phyloP scores from a whole-genome alignment of 768 basidiomycete genomes.

The Polyporus arcularius region DNA sequence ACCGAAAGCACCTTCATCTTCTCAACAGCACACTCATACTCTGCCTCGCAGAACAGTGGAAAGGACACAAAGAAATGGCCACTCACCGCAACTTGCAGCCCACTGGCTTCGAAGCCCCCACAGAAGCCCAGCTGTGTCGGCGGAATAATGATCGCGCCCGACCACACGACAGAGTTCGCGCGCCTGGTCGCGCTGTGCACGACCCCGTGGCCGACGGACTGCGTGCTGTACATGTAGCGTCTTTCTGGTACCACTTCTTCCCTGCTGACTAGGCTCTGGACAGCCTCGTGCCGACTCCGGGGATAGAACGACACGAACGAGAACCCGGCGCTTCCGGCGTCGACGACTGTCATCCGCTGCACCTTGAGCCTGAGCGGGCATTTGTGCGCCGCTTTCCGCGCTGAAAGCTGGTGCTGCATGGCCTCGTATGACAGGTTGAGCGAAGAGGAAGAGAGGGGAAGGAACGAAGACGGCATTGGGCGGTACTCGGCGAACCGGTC shows the following conservation, averaged over 20 bases:
- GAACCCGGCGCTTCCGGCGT: constrained; percentile 4
- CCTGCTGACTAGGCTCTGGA: not conserved
- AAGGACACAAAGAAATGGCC: not conserved
- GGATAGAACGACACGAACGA: not conserved
- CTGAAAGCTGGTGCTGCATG: constrained; percentile 15
- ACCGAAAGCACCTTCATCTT: no score
- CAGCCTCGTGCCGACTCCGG: not conserved
- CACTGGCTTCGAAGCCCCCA: constrained; percentile 26
- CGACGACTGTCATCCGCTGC: constrained; percentile 16
- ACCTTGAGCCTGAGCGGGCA: constrained; percentile 12
- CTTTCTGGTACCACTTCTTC: not conserved
- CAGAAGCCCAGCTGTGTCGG: constrained; percentile 4
- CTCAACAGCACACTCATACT: no score
- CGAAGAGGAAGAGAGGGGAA: constrained; percentile 21
- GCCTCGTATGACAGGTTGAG: constrained; percentile 9
- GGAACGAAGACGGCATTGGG: constrained; percentile 26
- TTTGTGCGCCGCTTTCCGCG: not conserved
- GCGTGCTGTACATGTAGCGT: constrained; percentile 14
- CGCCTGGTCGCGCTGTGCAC: constrained; percentile 21
- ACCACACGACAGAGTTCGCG: constrained; percentile 24
- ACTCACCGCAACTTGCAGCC: constrained; percentile 27
- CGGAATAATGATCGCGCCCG: constrained; percentile 25
- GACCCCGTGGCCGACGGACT: constrained; percentile 22
- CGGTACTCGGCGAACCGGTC: constrained; percentile 23
- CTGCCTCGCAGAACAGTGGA: no score